Conservation (phyloP, 805 yeast species). For the Brettanomyces sp. region DNA sequence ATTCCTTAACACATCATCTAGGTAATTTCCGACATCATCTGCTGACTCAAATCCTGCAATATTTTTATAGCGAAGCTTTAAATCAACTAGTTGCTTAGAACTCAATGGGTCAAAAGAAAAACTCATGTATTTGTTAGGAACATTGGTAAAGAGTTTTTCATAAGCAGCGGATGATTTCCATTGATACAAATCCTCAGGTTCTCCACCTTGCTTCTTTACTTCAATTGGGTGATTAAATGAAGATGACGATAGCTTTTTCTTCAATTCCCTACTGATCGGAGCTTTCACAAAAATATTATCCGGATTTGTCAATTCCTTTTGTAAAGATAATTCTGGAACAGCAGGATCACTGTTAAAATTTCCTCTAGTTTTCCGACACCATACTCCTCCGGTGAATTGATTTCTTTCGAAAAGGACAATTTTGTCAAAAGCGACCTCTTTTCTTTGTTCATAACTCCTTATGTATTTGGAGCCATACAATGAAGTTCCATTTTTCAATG, state of each 20-base stretch:
- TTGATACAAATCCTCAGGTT: slow-evolving; percentile 1
- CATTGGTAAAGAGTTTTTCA: slow-evolving; percentile 32
- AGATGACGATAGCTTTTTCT: slow-evolving; percentile 18
- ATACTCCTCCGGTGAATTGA: slow-evolving; percentile 31
- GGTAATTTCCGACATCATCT: slow-evolving; percentile 12
- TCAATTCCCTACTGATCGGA: slow-evolving; percentile 5
- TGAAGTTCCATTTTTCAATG: slow-evolving; percentile 21
- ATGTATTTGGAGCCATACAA: slow-evolving; percentile 8
- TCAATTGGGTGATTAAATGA: slow-evolving; percentile 26
- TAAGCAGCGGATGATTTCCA: slow-evolving; percentile 33
- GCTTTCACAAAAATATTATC: slow-evolving; percentile 5
- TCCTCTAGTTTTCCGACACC: slow-evolving; percentile 19
- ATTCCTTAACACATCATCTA: slow-evolving; percentile 13
- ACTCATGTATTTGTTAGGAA: slow-evolving; percentile 29
- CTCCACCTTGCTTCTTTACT: slow-evolving; percentile 4
- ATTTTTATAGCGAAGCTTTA: slow-evolving; percentile 6
- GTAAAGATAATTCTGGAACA: slow-evolving; percentile 8
- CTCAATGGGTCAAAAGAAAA: slow-evolving; percentile 26
- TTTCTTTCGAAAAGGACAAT: slow-evolving; percentile 33
- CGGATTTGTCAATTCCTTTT: slow-evolving; percentile 4
- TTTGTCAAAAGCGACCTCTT: slow-evolving; percentile 22
- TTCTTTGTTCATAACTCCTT: slow-evolving; percentile 1
- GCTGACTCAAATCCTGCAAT: slow-evolving; percentile 19
- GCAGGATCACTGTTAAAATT: slow-evolving; percentile 15
- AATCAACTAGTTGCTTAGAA: slow-evolving; percentile 3